Base-by-base conservation (phyloP, 2,329 filamentous ascomycete species). In the Fusarium transvaalense region DNA sequence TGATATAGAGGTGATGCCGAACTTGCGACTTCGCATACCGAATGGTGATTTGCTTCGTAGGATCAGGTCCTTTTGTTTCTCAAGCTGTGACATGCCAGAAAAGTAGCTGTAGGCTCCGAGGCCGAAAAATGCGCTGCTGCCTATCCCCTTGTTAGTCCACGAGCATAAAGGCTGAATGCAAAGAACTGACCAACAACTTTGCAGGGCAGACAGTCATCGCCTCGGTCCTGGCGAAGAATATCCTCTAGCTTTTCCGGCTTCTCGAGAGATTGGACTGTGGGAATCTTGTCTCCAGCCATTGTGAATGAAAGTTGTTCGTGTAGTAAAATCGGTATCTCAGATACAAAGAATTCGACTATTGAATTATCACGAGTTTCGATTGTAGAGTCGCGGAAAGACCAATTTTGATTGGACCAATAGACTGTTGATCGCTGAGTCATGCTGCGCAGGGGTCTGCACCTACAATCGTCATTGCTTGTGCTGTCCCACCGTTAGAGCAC, bases 101-200 rank as follows among this genome's bases (percentile, higher is more conserved):
- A 89, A 83, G 80, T 94, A 94, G 78, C 89, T 94, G 80, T 94
- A 96, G 2, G 85, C 89, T 5, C 89, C 92, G 17, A 95, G 86
- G 2, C 91, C 91, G 57, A 93, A 82, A 68, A 96, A 93, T 1
- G 92, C 91, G 38, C 89, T 85, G 74, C 91, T 90, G 43, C 92
- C 92, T 94, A 71, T 57, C 23, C 37, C 29, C 35, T 50, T 51
- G 59, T 72, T 58, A 74, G 72, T 38, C 45, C 56, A 48, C 19
- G 37, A 34, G 34, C 34, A 31, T 61, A 39, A 43, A 42, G 51
- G 32, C 43, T 57, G 32, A 39, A 61, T 48, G 46, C 38, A 21
- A 48, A 56, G 48, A 55, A 82, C 85, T 74, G 80, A 93, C 92
- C 92, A 54, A 93, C 83, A 31, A 93, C 78, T 74, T 87, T 87